These are phyloP conservation scores for Talaromyces sp. DNA, from an alignment of 2,329 filamentous ascomycete species.

Conservation along the genomic window DNA sequence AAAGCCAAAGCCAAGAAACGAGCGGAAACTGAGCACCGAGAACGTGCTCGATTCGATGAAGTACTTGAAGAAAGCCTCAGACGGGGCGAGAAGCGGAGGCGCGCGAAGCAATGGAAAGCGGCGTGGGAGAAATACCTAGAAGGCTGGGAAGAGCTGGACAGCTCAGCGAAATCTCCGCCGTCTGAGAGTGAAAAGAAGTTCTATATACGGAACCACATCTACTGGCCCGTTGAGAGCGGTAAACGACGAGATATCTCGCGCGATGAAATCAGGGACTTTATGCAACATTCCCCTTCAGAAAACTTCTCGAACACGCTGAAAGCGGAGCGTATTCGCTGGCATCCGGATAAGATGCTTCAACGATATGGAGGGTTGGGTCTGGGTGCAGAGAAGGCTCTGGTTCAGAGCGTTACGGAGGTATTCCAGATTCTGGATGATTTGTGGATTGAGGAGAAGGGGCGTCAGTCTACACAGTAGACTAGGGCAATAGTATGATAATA, in stretches of 20 bases:
- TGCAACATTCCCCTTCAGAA: constrained; percentile 54
- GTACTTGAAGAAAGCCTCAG: constrained; percentile 69
- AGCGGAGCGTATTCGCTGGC: constrained; percentile 86
- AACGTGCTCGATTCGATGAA: constrained; percentile 51
- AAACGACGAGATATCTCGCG: constrained; percentile 57
- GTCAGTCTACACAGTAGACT: constrained; percentile 8
- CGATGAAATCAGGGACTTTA: constrained; percentile 67
- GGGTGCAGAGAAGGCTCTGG: constrained; percentile 65
- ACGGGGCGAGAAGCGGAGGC: constrained; percentile 62
- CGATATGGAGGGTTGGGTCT: constrained; percentile 69
- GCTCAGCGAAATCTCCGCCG: constrained; percentile 21
- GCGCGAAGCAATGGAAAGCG: constrained; percentile 47
- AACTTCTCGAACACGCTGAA: constrained; percentile 62
- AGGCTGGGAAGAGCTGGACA: constrained; percentile 60
- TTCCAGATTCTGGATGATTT: constrained; percentile 87
- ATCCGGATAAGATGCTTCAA: constrained; percentile 97
- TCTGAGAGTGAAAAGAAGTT: constrained; percentile 27
- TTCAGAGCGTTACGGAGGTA: constrained; percentile 74
- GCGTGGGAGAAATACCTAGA: constrained; percentile 65
- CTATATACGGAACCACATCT: constrained; percentile 45
- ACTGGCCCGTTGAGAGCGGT: constrained; percentile 73
- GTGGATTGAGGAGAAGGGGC: constrained; percentile 63
- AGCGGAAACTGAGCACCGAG: constrained; percentile 34
- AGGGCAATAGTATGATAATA: background rate
- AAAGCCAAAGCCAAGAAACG: constrained; percentile 46